Conservation (phyloP, 306 rosid species). For the Hippophae gyantsensis region DNA sequence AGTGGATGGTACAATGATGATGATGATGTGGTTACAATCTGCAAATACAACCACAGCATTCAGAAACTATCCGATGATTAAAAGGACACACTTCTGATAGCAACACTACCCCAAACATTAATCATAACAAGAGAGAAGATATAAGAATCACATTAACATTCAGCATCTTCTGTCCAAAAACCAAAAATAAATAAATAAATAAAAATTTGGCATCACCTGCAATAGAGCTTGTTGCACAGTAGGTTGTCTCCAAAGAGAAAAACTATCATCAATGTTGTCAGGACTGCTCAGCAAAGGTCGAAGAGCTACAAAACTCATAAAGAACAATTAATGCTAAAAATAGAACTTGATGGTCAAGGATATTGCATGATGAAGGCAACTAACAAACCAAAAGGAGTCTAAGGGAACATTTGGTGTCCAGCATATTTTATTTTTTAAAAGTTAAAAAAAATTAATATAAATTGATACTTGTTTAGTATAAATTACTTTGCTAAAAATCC, state of each 20-base stretch:
- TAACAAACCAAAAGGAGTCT: too few species aligned
- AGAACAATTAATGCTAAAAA: slow-evolving; percentile 6
- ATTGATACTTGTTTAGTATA: too few species aligned
- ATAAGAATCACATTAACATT: too few species aligned
- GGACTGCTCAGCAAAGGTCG: slow-evolving; percentile 71
- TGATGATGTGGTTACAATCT: slow-evolving; percentile 62
- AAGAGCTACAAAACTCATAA: slow-evolving; percentile 44
- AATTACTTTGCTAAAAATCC: too few species aligned
- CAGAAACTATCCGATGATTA: slow-evolving; percentile 13
- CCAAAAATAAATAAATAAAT: neutral
- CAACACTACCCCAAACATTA: slow-evolving; percentile 7
- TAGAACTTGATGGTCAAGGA: neutral
- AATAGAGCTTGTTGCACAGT: slow-evolving; percentile 73
- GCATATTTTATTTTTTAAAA: too few species aligned
- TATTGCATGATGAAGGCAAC: too few species aligned
- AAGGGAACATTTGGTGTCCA: too few species aligned
- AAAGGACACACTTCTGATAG: slow-evolving; percentile 10
- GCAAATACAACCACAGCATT: slow-evolving; percentile 30
- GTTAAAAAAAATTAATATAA: too few species aligned
- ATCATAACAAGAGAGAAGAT: slow-evolving; percentile 1
- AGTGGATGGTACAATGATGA: slow-evolving; percentile 60
- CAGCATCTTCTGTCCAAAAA: too few species aligned
- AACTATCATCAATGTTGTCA: slow-evolving; percentile 58
- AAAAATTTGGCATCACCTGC: slow-evolving; percentile 43
- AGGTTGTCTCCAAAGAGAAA: slow-evolving; percentile 83